phyloP scores from a whole-genome alignment of 2,329 filamentous ascomycete species.

The Ophiostoma sp. region DNA sequence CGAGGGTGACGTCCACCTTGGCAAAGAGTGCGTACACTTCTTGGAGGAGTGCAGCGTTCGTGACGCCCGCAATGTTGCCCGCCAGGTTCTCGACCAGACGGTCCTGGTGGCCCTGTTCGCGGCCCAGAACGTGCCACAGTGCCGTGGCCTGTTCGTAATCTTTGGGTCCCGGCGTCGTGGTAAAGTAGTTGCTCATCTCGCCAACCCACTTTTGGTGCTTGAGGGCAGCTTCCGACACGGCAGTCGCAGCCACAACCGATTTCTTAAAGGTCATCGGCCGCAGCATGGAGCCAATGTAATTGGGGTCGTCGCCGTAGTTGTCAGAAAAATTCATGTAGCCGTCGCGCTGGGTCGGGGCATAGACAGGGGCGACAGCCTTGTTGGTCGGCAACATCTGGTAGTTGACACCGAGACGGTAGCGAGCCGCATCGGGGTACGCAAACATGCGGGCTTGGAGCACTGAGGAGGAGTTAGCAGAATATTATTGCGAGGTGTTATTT shows the following conservation, averaged over 20 bases:
- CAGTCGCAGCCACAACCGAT: constrained; percentile 36
- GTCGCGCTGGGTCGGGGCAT: constrained; percentile 71
- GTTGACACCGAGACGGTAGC: constrained; percentile 63
- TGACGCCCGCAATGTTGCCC: constrained; percentile 55
- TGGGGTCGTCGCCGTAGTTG: constrained; percentile 61
- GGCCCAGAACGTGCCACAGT: constrained; percentile 52
- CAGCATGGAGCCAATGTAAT: constrained; percentile 54
- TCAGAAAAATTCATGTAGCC: constrained; percentile 70
- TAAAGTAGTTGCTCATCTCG: constrained; percentile 46
- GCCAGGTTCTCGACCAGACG: constrained; percentile 61
- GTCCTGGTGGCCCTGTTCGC: constrained; percentile 56
- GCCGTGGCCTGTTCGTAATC: constrained; percentile 54
- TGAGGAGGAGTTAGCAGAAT: constrained; percentile 8
- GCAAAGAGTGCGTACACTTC: constrained; percentile 63
- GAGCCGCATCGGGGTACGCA: constrained; percentile 62
- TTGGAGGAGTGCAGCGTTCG: constrained; percentile 52
- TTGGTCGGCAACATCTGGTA: constrained; percentile 66
- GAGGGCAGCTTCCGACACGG: constrained; percentile 38
- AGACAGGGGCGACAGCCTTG: constrained; percentile 53
- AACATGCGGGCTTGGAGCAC: constrained; percentile 62
- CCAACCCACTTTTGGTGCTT: constrained; percentile 51
- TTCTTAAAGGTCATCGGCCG: constrained; percentile 44
- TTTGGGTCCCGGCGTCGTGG: constrained; percentile 44
- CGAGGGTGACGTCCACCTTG: constrained; percentile 55
- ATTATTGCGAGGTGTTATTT: not conserved